phyloP scores from a whole-genome alignment of 768 basidiomycete species.

The Boletus insuetus region DNA sequence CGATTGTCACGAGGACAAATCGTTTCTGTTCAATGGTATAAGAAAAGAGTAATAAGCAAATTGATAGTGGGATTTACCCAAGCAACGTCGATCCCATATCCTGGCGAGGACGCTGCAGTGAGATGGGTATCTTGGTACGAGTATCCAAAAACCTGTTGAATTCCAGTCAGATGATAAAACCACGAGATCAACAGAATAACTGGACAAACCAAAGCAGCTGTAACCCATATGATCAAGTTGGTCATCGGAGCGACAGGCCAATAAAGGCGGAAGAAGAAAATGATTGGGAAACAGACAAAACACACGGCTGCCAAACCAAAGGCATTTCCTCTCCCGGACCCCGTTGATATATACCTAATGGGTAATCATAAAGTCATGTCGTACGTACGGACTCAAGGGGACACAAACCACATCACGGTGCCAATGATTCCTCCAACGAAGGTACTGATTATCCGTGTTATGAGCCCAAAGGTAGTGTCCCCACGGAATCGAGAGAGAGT shows the following conservation, averaged over 20 bases:
- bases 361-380: not conserved
- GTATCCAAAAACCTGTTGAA: constrained; percentile 61
- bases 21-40: constrained; percentile 43
- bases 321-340: constrained; percentile 38
- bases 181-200: not conserved
- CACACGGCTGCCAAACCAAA: constrained; percentile 71
- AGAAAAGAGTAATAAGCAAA: not conserved
- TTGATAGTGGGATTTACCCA: constrained; percentile 48
- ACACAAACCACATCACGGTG: constrained; percentile 60
- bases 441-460: constrained; percentile 59
- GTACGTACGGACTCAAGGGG: not conserved
- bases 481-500: constrained; percentile 70
- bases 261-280: constrained; percentile 70
- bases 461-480: constrained; percentile 67
- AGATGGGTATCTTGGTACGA: constrained; percentile 65
- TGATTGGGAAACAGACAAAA: constrained; percentile 67
- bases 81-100: constrained; percentile 63
- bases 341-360: constrained; percentile 67
- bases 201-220: constrained; percentile 51
- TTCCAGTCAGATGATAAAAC: not conserved
- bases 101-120: constrained; percentile 46
- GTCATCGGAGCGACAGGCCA: constrained; percentile 72
- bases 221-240: constrained; percentile 68
- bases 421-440: constrained; percentile 65
- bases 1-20: constrained; percentile 65